A percentile compares a stretch with the other conserved stretches of the same genome.
phyloP scores from a whole-genome alignment of 352 stramenopile species.

The Pythium volutum region DNA sequence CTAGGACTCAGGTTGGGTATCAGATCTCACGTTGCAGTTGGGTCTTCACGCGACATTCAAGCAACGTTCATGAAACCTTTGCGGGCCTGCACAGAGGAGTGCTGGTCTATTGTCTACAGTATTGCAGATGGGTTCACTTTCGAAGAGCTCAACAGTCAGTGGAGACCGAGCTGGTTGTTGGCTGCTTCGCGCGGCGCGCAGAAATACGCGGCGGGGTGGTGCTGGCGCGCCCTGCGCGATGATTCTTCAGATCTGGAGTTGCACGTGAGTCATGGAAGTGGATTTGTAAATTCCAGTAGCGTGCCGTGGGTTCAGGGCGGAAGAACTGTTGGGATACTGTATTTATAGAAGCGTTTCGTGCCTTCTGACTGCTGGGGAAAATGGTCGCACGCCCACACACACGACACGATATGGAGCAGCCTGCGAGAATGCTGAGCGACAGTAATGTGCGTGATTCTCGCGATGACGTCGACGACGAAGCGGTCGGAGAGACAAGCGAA shows the following conservation, averaged over 20 bases:
- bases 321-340: not conserved
- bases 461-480: not conserved
- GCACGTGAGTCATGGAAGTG: no score
- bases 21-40: constrained; percentile 19
- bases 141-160: not conserved
- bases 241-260: not conserved
- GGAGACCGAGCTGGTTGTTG: not conserved
- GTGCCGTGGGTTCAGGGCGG: no score
- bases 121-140: constrained; percentile 16
- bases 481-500: not conserved
- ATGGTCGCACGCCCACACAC: not conserved
- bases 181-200: constrained; percentile 7
- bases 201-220: constrained; percentile 11
- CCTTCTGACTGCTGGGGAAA: not conserved
- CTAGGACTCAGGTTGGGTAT: constrained; percentile 3
- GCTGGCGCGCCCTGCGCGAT: no score
- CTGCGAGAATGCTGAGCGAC: not conserved
- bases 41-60: constrained; percentile 5
- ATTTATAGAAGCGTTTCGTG: not conserved
- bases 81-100: constrained; percentile 6
- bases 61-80: constrained; percentile 3
- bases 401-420: not conserved
- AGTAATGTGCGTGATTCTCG: not conserved
- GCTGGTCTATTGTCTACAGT: not conserved
- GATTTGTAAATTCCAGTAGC: no score